A percentile compares a stretch with the other conserved stretches of the same genome.
Conservation (phyloP, 2,329 filamentous ascomycete species). For the Microthyrium microscopicum region DNA sequence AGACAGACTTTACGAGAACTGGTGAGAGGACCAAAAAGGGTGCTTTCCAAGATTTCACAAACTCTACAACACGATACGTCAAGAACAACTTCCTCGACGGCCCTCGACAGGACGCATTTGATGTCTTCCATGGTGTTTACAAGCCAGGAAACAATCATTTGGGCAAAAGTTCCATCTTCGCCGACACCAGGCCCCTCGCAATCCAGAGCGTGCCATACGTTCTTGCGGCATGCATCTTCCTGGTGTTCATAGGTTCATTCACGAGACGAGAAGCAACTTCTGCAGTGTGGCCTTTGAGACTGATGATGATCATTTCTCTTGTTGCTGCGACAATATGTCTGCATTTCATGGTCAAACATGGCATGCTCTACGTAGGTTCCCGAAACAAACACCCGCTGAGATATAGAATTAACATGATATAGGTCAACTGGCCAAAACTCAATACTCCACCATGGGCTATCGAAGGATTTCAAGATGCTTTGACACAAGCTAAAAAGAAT, state of each 20-base stretch:
- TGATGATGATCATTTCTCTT: constrained; percentile 70
- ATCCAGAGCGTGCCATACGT: constrained; percentile 92
- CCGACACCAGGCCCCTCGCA: constrained; percentile 67
- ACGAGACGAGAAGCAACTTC: constrained; percentile 57
- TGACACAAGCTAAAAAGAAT: constrained; percentile 68
- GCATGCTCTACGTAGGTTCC: constrained; percentile 78
- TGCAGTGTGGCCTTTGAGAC: constrained; percentile 59
- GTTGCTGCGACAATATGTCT: constrained; percentile 52
- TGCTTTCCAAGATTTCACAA: constrained; percentile 69
- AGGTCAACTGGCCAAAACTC: constrained; percentile 98
- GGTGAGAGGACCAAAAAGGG: constrained; percentile 76
- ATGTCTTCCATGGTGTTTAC: constrained; percentile 82
- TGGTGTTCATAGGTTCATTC: constrained; percentile 58
- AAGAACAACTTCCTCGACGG: constrained; percentile 92
- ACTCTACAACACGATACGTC: constrained; percentile 77
- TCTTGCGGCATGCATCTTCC: constrained; percentile 69
- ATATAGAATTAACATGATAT: constrained; percentile 10
- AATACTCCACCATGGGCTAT: constrained; percentile 74
- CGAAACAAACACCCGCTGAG: constrained; percentile 1
- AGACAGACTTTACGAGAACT: constrained; percentile 94
- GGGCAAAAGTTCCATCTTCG: constrained; percentile 49
- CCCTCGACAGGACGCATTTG: constrained; percentile 85
- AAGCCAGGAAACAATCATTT: constrained; percentile 55
- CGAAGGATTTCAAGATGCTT: constrained; percentile 78
- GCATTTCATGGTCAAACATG: constrained; percentile 66